A percentile compares a stretch with the other conserved stretches of the same genome.
phyloP scores from a whole-genome alignment of 768 basidiomycete species.

The Dentipellis sp. region DNA sequence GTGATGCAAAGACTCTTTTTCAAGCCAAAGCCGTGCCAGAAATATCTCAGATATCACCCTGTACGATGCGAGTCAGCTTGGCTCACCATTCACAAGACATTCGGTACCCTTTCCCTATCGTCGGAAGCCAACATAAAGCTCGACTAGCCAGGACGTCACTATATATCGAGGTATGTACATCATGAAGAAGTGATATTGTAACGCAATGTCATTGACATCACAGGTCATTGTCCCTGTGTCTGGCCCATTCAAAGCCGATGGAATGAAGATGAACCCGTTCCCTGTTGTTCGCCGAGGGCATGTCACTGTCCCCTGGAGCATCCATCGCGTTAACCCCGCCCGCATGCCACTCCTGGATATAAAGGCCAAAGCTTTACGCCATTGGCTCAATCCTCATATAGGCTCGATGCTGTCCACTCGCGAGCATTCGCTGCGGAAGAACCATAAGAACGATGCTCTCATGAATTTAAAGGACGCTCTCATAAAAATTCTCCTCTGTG shows the following conservation, averaged over 20 bases:
- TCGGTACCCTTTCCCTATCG: constrained; percentile 39
- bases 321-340: constrained; percentile 31
- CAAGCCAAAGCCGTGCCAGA: constrained; percentile 4
- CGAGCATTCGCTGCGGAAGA: constrained; percentile 15
- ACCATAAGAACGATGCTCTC: constrained; percentile 16
- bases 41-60: constrained; percentile 23
- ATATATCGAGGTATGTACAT: constrained; percentile 30
- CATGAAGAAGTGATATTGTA: not conserved
- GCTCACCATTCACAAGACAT: constrained; percentile 7
- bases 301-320: constrained; percentile 20
- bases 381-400: constrained; percentile 27
- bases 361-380: constrained; percentile 1
- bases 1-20: not conserved
- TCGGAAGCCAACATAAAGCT: constrained; percentile 26
- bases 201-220: not conserved
- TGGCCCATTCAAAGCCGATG: constrained; percentile 13
- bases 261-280: constrained; percentile 19
- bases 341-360: constrained; percentile 26
- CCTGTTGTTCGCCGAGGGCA: constrained; percentile 12
- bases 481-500: constrained; percentile 18
- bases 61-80: constrained; percentile 20
- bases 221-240: constrained; percentile 20
- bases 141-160: constrained; percentile 46
- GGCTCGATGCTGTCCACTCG: constrained; percentile 23
- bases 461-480: constrained; percentile 25